Evolutionary conservation across 2,329 filamentous ascomycete genomes (phyloP).

Genomic region (Neophaeococcomyces aloes): DNA sequence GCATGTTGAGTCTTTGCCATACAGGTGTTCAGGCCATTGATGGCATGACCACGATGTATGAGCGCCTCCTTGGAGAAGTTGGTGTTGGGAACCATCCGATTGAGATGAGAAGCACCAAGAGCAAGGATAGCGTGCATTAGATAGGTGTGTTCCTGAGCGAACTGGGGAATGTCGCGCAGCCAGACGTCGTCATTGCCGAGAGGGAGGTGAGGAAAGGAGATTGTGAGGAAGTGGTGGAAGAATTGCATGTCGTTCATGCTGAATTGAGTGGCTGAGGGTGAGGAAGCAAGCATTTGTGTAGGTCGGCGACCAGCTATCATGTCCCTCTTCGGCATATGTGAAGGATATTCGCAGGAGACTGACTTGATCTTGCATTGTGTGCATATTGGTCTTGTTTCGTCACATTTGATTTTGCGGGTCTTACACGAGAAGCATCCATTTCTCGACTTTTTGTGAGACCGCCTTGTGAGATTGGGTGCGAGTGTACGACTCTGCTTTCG

Average conservation of each 20-base stretch:
- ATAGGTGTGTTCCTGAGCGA: slow-evolving; percentile 58
- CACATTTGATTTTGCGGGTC: slow-evolving; percentile 38
- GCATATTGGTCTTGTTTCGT: slow-evolving; percentile 30
- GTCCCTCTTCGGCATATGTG: slow-evolving; percentile 5
- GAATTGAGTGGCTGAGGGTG: slow-evolving; percentile 25
- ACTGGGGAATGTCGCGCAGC: slow-evolving; percentile 56
- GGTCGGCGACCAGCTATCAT: slow-evolving; percentile 12
- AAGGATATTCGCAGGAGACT: slow-evolving; percentile 26
- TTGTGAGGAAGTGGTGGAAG: slow-evolving; percentile 44
- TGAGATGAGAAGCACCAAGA: slow-evolving; percentile 53
- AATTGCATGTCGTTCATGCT: slow-evolving; percentile 39
- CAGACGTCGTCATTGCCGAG: slow-evolving; percentile 56
- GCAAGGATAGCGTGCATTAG: slow-evolving; percentile 62
- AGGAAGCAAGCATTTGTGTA: slow-evolving; percentile 10
- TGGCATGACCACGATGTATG: slow-evolving; percentile 54
- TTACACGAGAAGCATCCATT: slow-evolving; percentile 34
- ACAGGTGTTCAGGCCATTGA: slow-evolving; percentile 50
- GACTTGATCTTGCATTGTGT: slow-evolving; percentile 29
- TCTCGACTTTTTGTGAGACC: slow-evolving; percentile 32
- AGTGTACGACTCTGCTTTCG: slow-evolving; percentile 15
- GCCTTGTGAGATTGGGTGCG: slow-evolving; percentile 21
- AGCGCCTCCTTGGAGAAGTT: slow-evolving; percentile 49
- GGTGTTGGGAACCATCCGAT: slow-evolving; percentile 37
- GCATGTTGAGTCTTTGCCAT: slow-evolving; percentile 26
- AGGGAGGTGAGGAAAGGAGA: slow-evolving; percentile 52